phyloP scores from a whole-genome alignment of 352 stramenopile species.

The Phytophthora melonis region DNA sequence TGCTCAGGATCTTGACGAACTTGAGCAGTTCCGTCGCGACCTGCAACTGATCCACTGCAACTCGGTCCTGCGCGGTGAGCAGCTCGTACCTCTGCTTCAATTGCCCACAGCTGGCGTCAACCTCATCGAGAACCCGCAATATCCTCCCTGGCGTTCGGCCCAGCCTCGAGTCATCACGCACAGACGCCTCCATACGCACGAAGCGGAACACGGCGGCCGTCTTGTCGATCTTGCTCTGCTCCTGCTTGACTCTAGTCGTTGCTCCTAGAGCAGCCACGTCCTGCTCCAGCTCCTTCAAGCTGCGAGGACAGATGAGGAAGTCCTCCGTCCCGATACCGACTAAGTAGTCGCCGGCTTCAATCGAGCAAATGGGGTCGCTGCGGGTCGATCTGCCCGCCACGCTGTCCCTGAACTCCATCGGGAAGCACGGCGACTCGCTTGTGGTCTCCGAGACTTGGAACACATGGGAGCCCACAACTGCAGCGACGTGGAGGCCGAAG shows the following conservation, averaged over 20 bases:
- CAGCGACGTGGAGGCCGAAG: neutral
- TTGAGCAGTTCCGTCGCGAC: neutral
- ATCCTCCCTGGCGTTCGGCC: neutral
- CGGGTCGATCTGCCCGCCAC: too few species aligned
- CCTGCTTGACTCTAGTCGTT: neutral
- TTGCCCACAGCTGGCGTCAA: neutral
- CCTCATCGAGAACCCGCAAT: neutral
- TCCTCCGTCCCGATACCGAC: neutral
- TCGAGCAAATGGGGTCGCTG: neutral
- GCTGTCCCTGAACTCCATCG: neutral
- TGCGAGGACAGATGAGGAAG: neutral
- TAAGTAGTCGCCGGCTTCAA: neutral
- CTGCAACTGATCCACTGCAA: neutral
- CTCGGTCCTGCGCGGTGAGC: neutral
- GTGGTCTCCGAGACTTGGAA: neutral
- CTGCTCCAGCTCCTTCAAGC: neutral
- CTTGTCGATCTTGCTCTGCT: neutral
- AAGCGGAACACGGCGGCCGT: neutral
- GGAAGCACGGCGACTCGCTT: neutral
- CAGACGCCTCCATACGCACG: neutral
- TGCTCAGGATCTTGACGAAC: neutral
- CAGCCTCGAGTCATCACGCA: neutral
- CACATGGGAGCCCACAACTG: neutral
- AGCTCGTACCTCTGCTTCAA: neutral
- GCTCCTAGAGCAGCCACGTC: neutral